Conservation (phyloP, 805 yeast genomes). For the Saccharomyces kudriavzevii region DNA sequence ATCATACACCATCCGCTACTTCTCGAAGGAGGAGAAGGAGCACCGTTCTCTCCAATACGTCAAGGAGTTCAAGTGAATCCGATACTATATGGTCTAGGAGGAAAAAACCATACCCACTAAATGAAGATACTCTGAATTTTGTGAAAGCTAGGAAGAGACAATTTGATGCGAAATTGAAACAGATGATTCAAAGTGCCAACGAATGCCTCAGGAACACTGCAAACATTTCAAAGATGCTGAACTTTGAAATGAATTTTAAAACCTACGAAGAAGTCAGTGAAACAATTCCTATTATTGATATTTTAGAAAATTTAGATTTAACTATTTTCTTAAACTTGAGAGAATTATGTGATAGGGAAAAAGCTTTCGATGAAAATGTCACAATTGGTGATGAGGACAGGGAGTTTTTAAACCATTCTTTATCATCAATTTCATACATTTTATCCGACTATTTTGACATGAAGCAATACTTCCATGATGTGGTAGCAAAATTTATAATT, state of each 20-base stretch:
- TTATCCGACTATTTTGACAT: conserved; percentile 59
- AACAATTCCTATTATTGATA: conserved; percentile 20
- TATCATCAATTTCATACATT: conserved; percentile 13
- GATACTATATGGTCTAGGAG: not conserved
- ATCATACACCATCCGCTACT: not conserved
- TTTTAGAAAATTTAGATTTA: conserved; percentile 28
- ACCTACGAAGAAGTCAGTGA: conserved; percentile 29
- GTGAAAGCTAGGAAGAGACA: conserved; percentile 12
- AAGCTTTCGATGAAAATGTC: not conserved
- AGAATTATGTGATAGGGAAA: conserved; percentile 6
- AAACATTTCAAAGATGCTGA: conserved; percentile 8
- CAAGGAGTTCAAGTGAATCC: not conserved
- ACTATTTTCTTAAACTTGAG: conserved; percentile 26
- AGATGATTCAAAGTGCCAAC: not conserved
- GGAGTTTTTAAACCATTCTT: conserved; percentile 21
- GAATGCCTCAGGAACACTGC: not conserved
- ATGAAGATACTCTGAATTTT: conserved; percentile 10
- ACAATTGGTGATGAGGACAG: conserved; percentile 17
- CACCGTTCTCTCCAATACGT: not conserved
- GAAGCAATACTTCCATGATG: conserved; percentile 62
- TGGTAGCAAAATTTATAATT: conserved; percentile 47
- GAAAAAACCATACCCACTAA: not conserved
- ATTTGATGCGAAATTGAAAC: not conserved
- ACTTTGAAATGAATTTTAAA: conserved; percentile 21
- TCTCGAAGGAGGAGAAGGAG: not conserved